Conservation (phyloP, 495 filamentous ascomycete genomes). For the Lasiosphaeria hispida region DNA sequence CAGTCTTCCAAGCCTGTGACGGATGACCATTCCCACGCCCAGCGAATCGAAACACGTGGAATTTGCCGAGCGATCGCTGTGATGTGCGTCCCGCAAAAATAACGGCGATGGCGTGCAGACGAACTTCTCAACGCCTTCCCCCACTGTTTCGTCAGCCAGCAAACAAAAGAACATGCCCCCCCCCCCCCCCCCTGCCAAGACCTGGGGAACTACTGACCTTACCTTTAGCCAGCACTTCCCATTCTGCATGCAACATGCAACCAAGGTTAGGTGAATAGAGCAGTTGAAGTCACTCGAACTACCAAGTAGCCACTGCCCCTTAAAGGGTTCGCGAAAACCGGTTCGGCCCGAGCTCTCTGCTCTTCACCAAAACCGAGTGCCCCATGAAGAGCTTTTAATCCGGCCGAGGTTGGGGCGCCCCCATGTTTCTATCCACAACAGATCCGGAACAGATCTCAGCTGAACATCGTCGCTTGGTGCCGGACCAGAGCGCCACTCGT, state of each 20-base stretch:
- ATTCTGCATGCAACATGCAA: background rate
- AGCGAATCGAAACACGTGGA: no score
- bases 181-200: conserved; percentile 9
- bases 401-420: background rate
- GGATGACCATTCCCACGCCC: no score
- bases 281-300: background rate
- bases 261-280: background rate
- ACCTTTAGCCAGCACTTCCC: conserved; percentile 5
- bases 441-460: background rate
- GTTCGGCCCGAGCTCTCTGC: conserved; percentile 6
- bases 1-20: no score
- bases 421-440: background rate
- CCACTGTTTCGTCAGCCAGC: background rate
- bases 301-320: no score
- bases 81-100: no score
- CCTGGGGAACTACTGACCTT: background rate
- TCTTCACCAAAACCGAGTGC: background rate
- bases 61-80: no score
- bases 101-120: no score
- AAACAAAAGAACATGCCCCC: background rate
- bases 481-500: no score
- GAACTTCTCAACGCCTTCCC: no score
- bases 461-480: no score
- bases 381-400: background rate
- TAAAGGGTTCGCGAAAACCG: background rate